Evolutionary conservation across 202 grass and related monocot genomes (phyloP), one percentile per base, ranked within the genome.

Genomic region (Bolboschoenoplectus hybrid): DNA sequence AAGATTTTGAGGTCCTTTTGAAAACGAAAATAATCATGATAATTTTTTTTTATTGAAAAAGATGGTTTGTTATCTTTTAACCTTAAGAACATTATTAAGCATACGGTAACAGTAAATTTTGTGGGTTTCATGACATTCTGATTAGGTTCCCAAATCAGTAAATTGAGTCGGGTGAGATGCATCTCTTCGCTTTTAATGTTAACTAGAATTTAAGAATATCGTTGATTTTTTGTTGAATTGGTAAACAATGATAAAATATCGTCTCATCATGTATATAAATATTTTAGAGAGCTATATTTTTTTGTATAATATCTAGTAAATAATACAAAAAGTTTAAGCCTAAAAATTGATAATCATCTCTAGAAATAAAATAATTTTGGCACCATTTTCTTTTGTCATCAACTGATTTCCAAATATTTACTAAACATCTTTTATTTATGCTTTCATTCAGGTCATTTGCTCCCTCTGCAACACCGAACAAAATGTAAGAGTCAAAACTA

Each of bases 391-490:
- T 43, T 32, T 7, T 77, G 26, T 77, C 6, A 40, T 56, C 10
- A 8, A 46, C 67, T 63, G 63, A 78, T 46, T 71, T 40, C 71
- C 3, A 34, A 50, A 35, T 89, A 34, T 89, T 52, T 70, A 73
- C 85, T 46, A 64, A 80, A 65, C 20, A 88, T 16, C 67, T 89
- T 39, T 77, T 32, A 43, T 86, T 88, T 90, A 32, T 67, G 66
- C 39, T 43, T 83, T 46, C 41, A 86, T 82, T 80, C 95, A 97
- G 95, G 85, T 95, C 86, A 92, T 98, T 67, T 95, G 96, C 88
- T 91, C 91, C 63, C 79, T 90, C 55, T 95, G 96, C 80, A 83
- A 73, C 66, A 95, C 88, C 82, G 91, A 98, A 84, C 95, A 98
- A 84, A 82, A 89, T 89, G 95, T 95, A 91, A 89, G 92, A 92